Evolutionary conservation across 2,329 filamentous ascomycete species (phyloP).

Genomic region (Rasamsonia emersonii): DNA sequence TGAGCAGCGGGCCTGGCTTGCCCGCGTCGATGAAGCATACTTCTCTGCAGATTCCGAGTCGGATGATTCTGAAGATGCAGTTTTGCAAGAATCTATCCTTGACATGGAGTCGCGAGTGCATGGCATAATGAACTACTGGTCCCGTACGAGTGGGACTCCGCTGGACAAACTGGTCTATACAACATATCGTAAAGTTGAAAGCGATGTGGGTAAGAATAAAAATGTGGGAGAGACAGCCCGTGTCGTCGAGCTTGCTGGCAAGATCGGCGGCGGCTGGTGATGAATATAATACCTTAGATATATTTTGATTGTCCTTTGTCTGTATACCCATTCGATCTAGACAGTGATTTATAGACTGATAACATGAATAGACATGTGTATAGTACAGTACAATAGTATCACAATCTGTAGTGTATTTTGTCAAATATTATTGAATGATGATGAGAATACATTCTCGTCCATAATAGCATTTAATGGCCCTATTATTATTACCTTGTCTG

Average conservation of each 20-base stretch:
- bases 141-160: constrained; percentile 58
- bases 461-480: too few relatives aligned
- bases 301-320: constrained; percentile 6
- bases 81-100: constrained; percentile 15
- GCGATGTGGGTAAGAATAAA: constrained; percentile 77
- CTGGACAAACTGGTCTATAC: constrained; percentile 70
- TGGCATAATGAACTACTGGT: constrained; percentile 68
- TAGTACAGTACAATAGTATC: neutral
- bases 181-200: constrained; percentile 84
- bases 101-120: constrained; percentile 40
- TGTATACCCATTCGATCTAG: constrained; percentile 6
- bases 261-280: constrained; percentile 90
- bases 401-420: too few relatives aligned
- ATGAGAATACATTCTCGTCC: too few relatives aligned
- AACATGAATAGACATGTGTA: neutral
- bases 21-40: constrained; percentile 79
- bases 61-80: constrained; percentile 23
- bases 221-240: constrained; percentile 60
- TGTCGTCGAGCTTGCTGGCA: constrained; percentile 80
- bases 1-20: constrained; percentile 80
- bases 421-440: too few relatives aligned
- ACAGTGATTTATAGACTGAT: constrained; percentile 3
- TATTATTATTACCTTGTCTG: too few relatives aligned
- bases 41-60: constrained; percentile 62
- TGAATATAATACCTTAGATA: too few relatives aligned